phyloP scores from a whole-genome alignment of 257 asterid species.

The Primulina eburnea region DNA sequence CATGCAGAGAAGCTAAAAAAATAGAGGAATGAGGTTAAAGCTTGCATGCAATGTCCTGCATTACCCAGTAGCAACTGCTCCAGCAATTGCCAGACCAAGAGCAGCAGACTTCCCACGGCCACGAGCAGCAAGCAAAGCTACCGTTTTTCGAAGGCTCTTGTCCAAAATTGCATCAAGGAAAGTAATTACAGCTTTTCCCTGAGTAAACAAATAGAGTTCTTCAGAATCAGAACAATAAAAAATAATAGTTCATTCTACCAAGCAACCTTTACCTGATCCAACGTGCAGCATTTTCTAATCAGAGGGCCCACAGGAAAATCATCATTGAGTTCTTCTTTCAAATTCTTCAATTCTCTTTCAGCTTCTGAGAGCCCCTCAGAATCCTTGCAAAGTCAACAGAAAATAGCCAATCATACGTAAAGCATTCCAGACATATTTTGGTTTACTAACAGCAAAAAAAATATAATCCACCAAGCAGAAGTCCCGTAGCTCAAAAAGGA shows the following conservation, averaged over 20 bases:
- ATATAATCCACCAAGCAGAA: too few relatives aligned
- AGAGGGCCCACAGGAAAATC: slow-evolving; percentile 93
- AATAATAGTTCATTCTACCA: too few relatives aligned
- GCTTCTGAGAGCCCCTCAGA: slow-evolving; percentile 80
- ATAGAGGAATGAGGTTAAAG: too few relatives aligned
- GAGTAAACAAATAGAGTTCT: neutral
- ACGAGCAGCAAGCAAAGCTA: slow-evolving; percentile 92
- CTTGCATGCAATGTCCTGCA: neutral
- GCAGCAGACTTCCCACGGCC: slow-evolving; percentile 99
- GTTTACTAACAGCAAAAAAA: too few relatives aligned
- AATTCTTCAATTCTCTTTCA: slow-evolving; percentile 65
- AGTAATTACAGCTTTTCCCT: slow-evolving; percentile 87
- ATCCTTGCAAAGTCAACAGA: slow-evolving; percentile 47
- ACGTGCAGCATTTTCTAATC: slow-evolving; percentile 77
- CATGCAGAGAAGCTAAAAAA: too few relatives aligned
- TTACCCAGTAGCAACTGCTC: slow-evolving; percentile 96
- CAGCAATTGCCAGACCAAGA: slow-evolving; percentile 94
- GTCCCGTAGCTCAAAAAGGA: too few relatives aligned
- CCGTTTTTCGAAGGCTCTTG: slow-evolving; percentile 83
- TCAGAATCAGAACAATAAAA: too few relatives aligned
- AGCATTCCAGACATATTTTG: too few relatives aligned
- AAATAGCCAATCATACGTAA: slow-evolving; percentile 16
- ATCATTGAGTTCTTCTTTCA: slow-evolving; percentile 77
- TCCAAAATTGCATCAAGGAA: slow-evolving; percentile 90
- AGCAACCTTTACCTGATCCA: slow-evolving; percentile 72